Base-by-base conservation (phyloP, 169 alveolate species). In the Theileria orientalis region DNA sequence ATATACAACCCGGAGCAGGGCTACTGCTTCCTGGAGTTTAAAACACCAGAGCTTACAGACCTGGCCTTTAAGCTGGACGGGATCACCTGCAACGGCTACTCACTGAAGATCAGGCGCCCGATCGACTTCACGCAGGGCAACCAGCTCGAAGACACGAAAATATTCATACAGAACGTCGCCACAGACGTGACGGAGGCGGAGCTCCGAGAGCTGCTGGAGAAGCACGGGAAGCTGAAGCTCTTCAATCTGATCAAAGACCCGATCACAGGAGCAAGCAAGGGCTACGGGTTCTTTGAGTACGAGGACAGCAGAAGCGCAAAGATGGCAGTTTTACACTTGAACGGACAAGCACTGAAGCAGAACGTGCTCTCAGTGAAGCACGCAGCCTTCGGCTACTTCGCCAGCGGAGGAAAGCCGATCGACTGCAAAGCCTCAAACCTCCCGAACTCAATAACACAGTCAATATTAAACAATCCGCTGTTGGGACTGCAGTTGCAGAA, bases 221-320 rank as follows among this genome's bases (percentile, higher is more conserved):
- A 90, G 62, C 90, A 89, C 60, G 96, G 96, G 54, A 90, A 84
- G 51, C 74, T 93, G 13, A 73, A 86, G 37, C 76, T 75, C 21
- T 69, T 87, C 54, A 88, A 91, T 64, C 66, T 93, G 68, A 82
- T 92, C 25, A 90, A 86, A 79, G 95, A 93, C 79, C 69, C 77
- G 67, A 82, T 69, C 46, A 92, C 96, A 2, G 95, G 95, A 41
- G 68, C 72, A 64, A 85, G 89, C 76, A 92, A 91, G 72, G 95
- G 95, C 41, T 90, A 88, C 79, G 96, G 95, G 11, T 90, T 93
- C 62, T 90, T 93, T 42, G 96, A 91, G 79, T 93, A 83, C 67
- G 96, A 93, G 69, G 94, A 91, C 71, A 74, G 91, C 37, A 86
- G 87, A 21, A 85, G 90, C 30, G 87, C 96, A 35, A 92, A 92